Base-by-base conservation (phyloP, 495 filamentous ascomycete genomes). In the Penicillium soppii region DNA sequence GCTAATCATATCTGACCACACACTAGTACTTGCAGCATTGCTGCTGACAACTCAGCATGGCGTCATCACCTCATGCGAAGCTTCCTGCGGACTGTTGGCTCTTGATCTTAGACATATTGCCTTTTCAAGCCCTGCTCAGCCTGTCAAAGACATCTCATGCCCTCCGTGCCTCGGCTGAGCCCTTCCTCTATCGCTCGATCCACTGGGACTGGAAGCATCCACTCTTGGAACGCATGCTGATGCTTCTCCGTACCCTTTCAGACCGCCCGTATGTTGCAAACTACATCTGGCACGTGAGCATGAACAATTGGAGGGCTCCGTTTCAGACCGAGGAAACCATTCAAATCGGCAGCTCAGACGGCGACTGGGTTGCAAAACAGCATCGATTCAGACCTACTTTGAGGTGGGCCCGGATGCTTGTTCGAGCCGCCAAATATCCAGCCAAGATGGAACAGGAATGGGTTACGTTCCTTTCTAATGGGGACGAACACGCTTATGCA, bases 401-500 rank as follows among this genome's bases (percentile, higher is more conserved):
- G 9, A 30, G 16, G 8, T 30, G 41, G 41, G 25, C 41, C 16
- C 41, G 41, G 23, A 29, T 13, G 15, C 4, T 50, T 4, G 32
- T 50, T 29, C 16, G 22, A 21, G 16, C 21, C n/a, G 46, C 21
- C 1, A 16, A 26, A 1, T 50, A 39, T 30, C 30, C 52, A 10
- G 5, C 20, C 4, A 8, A 20, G 0, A 1, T 23, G 1, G 2
- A 15, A 7, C 2, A 19, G 2, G 15, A 6, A 15, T 40, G 30
- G 30, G 22, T n/a, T 13, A 1, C 10, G 5, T 15, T 26, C 9
- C 20, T 56, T 2, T 10, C 10, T 5, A 17, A n/a, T 35, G 47
- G 41, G 21, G 16, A 50, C n/a, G 13, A 33, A 0, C 27, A 56
- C 13, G 47, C 21, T 1, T 56, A 39, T 23, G 53, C 42, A 10